phyloP scores from a whole-genome alignment of 345 rosid species.

The Reutealis trisperma region DNA sequence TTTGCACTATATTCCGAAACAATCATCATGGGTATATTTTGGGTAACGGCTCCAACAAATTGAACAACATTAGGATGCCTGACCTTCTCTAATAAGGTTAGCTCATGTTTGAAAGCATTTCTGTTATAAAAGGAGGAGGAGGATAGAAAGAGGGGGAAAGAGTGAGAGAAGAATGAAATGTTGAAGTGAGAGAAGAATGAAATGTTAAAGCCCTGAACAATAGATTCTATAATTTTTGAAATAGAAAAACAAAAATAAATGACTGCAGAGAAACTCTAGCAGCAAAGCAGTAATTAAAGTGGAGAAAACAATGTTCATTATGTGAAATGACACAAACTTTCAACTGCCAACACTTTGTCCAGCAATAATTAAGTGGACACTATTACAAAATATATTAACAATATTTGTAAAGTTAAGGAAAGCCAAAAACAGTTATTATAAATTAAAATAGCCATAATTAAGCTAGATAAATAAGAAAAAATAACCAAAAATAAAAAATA shows the following conservation, averaged over 20 bases:
- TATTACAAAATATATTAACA: background rate
- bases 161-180: background rate
- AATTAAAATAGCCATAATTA: background rate
- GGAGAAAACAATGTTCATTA: background rate
- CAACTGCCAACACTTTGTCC: background rate
- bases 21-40: slow-evolving; percentile 96
- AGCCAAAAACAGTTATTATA: too few relatives aligned
- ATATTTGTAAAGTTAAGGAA: too few relatives aligned
- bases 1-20: slow-evolving; percentile 79
- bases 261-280: background rate
- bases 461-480: too few relatives aligned
- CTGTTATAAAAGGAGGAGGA: slow-evolving; percentile 41
- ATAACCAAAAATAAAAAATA: background rate
- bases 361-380: background rate
- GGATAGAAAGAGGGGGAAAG: background rate
- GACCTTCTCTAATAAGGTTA: slow-evolving; percentile 78
- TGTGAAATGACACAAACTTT: background rate
- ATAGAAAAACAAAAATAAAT: background rate
- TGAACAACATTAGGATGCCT: slow-evolving; percentile 98
- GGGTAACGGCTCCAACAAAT: slow-evolving; percentile 99
- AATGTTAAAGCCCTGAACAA: background rate
- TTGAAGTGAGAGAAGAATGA: background rate
- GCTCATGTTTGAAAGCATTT: slow-evolving; percentile 79
- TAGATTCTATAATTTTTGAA: background rate
- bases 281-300: background rate